Evolutionary conservation across 1,139 yeast genomes (phyloP).

Genomic region (Blastobotrys apis): DNA sequence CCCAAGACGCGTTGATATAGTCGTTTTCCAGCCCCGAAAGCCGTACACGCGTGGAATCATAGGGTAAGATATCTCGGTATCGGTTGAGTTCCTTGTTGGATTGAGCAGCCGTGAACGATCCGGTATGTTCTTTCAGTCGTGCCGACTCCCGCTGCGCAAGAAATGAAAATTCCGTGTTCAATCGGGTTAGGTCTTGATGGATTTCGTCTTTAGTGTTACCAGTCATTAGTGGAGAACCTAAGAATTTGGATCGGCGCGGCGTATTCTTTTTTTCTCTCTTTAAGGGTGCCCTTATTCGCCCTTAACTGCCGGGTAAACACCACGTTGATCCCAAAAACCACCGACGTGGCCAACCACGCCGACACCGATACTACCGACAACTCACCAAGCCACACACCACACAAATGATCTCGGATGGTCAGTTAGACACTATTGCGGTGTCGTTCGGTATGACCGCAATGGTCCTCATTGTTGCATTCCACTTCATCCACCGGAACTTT

Average conservation of each 20-base stretch:
- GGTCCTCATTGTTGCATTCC: constrained; percentile 67
- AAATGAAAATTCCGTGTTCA: no score
- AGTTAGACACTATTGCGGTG: constrained; percentile 68
- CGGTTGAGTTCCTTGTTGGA: constrained; percentile 43
- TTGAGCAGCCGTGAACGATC: no score
- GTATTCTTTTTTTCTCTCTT: no score
- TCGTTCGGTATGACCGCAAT: constrained; percentile 73
- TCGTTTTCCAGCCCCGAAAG: constrained; percentile 38
- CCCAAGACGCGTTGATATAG: constrained; percentile 48
- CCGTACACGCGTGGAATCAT: constrained; percentile 51
- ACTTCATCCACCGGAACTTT: constrained; percentile 38
- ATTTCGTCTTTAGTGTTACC: no score
- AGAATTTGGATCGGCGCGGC: no score
- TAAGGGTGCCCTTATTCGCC: no score
- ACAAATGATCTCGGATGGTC: constrained; percentile 74
- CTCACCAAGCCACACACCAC: background rate
- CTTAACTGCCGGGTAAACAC: no score
- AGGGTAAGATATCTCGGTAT: constrained; percentile 56
- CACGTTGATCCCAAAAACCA: constrained; percentile 8
- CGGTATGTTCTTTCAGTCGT: no score
- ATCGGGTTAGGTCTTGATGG: no score
- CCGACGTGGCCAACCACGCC: no score
- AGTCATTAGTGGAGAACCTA: no score
- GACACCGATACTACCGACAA: background rate
- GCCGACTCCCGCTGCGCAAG: no score